phyloP scores from a whole-genome alignment of 306 rosid genomes.

The Lablab purpureus region DNA sequence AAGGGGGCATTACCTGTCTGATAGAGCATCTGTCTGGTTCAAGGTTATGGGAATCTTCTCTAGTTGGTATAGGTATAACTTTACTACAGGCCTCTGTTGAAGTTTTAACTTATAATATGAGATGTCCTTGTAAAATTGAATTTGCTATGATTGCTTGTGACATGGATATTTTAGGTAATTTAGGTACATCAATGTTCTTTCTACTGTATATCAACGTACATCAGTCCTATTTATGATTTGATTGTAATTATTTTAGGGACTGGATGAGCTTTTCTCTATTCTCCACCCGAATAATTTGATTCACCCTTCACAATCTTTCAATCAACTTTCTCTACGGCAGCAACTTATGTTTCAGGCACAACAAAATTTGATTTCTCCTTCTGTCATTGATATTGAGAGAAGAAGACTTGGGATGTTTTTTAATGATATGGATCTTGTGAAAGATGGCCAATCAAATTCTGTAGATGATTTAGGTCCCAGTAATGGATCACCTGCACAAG shows the following conservation, averaged over 20 bases:
- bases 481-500: slow-evolving; percentile 57
- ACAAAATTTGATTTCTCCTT: slow-evolving; percentile 58
- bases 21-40: slow-evolving; percentile 21
- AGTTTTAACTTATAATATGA: slow-evolving; percentile 4
- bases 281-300: slow-evolving; percentile 57
- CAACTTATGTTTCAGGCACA: slow-evolving; percentile 64
- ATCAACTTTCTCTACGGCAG: slow-evolving; percentile 62
- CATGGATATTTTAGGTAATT: slow-evolving; percentile 9
- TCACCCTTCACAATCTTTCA: slow-evolving; percentile 62
- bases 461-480: slow-evolving; percentile 53
- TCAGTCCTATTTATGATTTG: slow-evolving; percentile 31
- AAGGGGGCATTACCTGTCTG: not conserved
- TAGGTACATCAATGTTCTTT: slow-evolving; percentile 40
- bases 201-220: not conserved
- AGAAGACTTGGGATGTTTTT: slow-evolving; percentile 52
- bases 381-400: slow-evolving; percentile 56
- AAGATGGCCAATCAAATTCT: slow-evolving; percentile 56
- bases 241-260: slow-evolving; percentile 59
- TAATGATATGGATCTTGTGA: slow-evolving; percentile 52
- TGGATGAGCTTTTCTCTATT: slow-evolving; percentile 59
- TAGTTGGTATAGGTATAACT: not conserved
- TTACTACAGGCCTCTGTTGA: not conserved
- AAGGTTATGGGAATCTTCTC: not conserved
- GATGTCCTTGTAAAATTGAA: slow-evolving; percentile 27
- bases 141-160: slow-evolving; percentile 4